Conservation (phyloP, 169 alveolate species). For the Plasmodium cynomolgi region DNA sequence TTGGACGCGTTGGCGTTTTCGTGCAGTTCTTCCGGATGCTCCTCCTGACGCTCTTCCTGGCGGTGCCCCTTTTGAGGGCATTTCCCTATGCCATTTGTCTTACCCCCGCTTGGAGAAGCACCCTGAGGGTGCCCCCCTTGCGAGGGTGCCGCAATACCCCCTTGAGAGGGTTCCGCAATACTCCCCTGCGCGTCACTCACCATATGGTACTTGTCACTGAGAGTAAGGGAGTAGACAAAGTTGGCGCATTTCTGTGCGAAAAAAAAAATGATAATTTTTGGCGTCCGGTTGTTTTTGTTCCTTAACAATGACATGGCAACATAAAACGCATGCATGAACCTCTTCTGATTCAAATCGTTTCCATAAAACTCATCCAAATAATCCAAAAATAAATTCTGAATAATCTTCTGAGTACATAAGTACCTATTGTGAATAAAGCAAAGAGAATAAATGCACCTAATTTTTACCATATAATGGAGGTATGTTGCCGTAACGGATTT, state of each 20-base stretch:
- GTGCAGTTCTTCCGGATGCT: background rate
- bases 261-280: slow-evolving; percentile 30
- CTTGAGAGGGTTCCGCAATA: background rate
- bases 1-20: background rate
- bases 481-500: slow-evolving; percentile 12
- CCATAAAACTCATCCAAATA: slow-evolving; percentile 16
- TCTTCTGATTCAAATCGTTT: slow-evolving; percentile 58
- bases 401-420: slow-evolving; percentile 48
- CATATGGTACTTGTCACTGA: background rate
- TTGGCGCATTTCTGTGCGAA: slow-evolving; percentile 19
- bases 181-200: background rate
- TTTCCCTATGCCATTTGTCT: background rate
- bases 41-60: background rate
- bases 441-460: slow-evolving; percentile 65
- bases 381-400: slow-evolving; percentile 49
- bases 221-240: slow-evolving; percentile 39
- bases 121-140: background rate
- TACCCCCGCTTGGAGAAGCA: background rate
- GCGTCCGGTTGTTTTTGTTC: slow-evolving; percentile 59
- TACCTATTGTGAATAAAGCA: slow-evolving; percentile 71
- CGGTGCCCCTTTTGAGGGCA: background rate
- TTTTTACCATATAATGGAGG: slow-evolving; percentile 64
- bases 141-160: background rate
- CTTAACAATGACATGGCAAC: slow-evolving; percentile 71
- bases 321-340: slow-evolving; percentile 57